Conservation (phyloP, 2,329 filamentous ascomycete genomes). For the Fusarium sp. region DNA sequence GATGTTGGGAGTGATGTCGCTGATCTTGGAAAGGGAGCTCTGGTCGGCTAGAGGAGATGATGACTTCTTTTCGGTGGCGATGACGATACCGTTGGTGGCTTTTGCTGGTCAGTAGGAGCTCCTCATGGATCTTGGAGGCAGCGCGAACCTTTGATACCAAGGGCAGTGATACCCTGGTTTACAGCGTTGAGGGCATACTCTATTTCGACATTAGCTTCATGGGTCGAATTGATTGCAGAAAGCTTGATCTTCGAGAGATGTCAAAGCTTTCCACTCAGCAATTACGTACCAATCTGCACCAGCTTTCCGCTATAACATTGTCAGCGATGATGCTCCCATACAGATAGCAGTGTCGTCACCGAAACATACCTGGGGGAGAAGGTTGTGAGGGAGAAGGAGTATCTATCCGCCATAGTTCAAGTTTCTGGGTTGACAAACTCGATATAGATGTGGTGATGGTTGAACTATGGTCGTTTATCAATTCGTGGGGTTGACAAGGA, state of each 20-base stretch:
- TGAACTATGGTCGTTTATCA: slow-evolving; percentile 29
- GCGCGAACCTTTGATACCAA: slow-evolving; percentile 92
- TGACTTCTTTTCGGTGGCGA: slow-evolving; percentile 99
- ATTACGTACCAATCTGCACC: slow-evolving; percentile 85
- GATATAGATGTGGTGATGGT: slow-evolving; percentile 15
- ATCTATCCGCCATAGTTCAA: slow-evolving; percentile 90
- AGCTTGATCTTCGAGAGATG: not conserved
- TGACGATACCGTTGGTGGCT: slow-evolving; percentile 99
- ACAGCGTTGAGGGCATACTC: slow-evolving; percentile 99
- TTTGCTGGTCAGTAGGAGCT: slow-evolving; percentile 38
- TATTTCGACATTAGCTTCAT: slow-evolving; percentile 55
- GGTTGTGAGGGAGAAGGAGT: slow-evolving; percentile 98
- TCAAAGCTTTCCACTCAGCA: slow-evolving; percentile 2
- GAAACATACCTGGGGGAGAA: slow-evolving; percentile 94
- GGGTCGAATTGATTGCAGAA: not conserved
- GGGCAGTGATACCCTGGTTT: slow-evolving; percentile 97
- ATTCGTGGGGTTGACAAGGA: slow-evolving; percentile 42
- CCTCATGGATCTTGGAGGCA: not conserved
- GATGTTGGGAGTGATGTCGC: slow-evolving; percentile 97
- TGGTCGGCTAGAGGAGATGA: slow-evolving; percentile 97
- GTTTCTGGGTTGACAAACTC: slow-evolving; percentile 16
- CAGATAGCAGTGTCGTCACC: slow-evolving; percentile 44
- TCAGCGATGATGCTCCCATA: slow-evolving; percentile 57
- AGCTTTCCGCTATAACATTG: slow-evolving; percentile 83
- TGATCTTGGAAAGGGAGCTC: slow-evolving; percentile 95